Percentiles rank a stretch among this genome's conserved stretches.
Conservation (phyloP, 495 filamentous ascomycete genomes). For the Penicillium silybi region DNA sequence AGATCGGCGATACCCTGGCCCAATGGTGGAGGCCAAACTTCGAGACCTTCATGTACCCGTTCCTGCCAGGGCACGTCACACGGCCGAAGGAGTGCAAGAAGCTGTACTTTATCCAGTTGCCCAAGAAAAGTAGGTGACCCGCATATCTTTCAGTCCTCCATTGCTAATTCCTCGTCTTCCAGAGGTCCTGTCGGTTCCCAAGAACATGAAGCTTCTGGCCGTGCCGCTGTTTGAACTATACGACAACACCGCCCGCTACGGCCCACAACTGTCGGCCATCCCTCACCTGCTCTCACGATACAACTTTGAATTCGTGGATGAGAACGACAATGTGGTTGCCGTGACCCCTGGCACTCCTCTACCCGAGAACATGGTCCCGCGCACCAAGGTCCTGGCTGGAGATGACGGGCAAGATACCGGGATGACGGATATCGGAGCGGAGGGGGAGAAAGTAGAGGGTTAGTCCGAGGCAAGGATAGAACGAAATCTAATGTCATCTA, state of each 20-base stretch:
- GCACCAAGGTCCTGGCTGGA: constrained; percentile 73
- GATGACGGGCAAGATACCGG: constrained; percentile 44
- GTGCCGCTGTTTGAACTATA: constrained; percentile 97
- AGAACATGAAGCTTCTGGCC: constrained; percentile 99
- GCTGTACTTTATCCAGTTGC: constrained; percentile 92
- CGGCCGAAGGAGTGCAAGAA: constrained; percentile 99
- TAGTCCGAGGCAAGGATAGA: background rate
- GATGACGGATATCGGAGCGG: constrained; percentile 33
- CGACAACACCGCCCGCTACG: constrained; percentile 92
- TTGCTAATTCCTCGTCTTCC: background rate
- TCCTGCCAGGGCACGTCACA: constrained; percentile 90
- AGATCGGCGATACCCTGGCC: constrained; percentile 88
- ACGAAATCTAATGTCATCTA: background rate
- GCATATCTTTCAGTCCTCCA: background rate
- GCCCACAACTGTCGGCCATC: constrained; percentile 92
- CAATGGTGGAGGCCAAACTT: constrained; percentile 99
- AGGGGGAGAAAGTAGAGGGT: background rate
- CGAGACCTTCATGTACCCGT: constrained; percentile 99
- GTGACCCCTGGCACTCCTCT: constrained; percentile 66
- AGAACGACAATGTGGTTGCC: constrained; percentile 82
- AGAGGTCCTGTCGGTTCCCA: constrained; percentile 97
- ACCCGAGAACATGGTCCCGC: constrained; percentile 45
- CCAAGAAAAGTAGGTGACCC: constrained; percentile 71
- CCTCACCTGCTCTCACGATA: constrained; percentile 90
- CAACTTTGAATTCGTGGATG: constrained; percentile 98